These are phyloP conservation scores for Populus deltoides DNA, from an alignment of 345 rosid genomes.

Conservation along the genomic window DNA sequence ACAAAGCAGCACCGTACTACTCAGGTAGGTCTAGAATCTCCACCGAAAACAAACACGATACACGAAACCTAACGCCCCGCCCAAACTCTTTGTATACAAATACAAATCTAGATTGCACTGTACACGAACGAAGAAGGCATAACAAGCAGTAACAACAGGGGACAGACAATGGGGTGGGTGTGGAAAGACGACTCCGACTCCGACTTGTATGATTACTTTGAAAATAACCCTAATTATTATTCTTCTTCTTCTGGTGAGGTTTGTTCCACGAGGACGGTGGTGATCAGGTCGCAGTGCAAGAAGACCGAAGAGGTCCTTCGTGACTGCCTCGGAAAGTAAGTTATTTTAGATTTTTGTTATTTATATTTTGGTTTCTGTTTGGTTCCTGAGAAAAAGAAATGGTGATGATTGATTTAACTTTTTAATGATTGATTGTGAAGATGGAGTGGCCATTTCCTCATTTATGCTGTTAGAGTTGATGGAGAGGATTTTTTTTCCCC, in stretches of 20 bases:
- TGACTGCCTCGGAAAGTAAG: slow-evolving; percentile 71
- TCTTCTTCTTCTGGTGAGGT: slow-evolving; percentile 24
- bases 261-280: slow-evolving; percentile 59
- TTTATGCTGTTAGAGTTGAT: background rate
- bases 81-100: background rate
- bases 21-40: background rate
- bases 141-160: background rate
- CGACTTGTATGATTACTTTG: background rate
- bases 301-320: slow-evolving; percentile 71
- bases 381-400: background rate
- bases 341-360: background rate
- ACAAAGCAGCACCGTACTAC: background rate
- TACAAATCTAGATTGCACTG: background rate
- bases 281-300: slow-evolving; percentile 58
- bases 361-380: background rate
- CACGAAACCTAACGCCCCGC: background rate
- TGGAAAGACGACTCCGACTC: slow-evolving; percentile 21
- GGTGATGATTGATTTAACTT: background rate
- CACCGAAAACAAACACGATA: background rate
- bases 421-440: background rate
- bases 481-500: background rate
- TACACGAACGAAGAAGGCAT: background rate
- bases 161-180: slow-evolving; percentile 26
- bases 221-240: background rate
- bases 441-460: background rate